These are phyloP conservation scores for Tetradesmus obliquus DNA, from an alignment of 139 green algal genomes.

Conservation along the genomic window DNA sequence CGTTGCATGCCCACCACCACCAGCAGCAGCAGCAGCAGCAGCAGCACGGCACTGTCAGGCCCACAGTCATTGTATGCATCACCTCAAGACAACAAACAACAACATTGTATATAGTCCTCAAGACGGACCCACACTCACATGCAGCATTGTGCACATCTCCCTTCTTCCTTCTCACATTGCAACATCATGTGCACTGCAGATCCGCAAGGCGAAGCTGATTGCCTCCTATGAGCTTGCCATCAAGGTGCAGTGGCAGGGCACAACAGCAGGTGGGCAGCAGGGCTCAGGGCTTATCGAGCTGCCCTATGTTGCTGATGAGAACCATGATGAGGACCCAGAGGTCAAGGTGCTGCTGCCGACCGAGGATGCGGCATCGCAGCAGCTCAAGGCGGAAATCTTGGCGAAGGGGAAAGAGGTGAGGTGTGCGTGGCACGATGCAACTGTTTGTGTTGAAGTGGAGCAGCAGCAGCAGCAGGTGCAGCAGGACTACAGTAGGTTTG, in stretches of 20 bases:
- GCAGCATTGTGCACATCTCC: too few species aligned
- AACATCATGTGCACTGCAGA: constrained; percentile 77
- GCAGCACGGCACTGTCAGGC: too few species aligned
- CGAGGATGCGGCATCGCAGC: constrained; percentile 34
- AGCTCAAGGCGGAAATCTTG: constrained; percentile 62
- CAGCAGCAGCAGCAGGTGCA: neutral
- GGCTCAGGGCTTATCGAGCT: constrained; percentile 51
- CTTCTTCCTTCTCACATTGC: too few species aligned
- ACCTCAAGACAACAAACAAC: too few species aligned
- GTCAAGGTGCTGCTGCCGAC: constrained; percentile 43
- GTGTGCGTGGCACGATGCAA: neutral
- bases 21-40: too few species aligned
- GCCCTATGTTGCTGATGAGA: constrained; percentile 84
- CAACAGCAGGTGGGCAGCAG: constrained; percentile 55
- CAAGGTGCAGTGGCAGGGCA: constrained; percentile 71
- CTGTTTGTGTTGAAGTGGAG: neutral
- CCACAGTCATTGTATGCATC: too few species aligned
- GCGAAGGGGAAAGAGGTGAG: constrained; percentile 54
- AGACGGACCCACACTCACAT: too few species aligned
- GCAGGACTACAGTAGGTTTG: too few species aligned
- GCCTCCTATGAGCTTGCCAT: constrained; percentile 87
- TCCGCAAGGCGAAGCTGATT: constrained; percentile 91
- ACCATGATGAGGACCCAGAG: constrained; percentile 92
- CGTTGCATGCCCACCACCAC: too few species aligned
- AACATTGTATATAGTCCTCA: too few species aligned